Conservation (phyloP, 495 filamentous ascomycete species). For the Xylaria castorea region DNA sequence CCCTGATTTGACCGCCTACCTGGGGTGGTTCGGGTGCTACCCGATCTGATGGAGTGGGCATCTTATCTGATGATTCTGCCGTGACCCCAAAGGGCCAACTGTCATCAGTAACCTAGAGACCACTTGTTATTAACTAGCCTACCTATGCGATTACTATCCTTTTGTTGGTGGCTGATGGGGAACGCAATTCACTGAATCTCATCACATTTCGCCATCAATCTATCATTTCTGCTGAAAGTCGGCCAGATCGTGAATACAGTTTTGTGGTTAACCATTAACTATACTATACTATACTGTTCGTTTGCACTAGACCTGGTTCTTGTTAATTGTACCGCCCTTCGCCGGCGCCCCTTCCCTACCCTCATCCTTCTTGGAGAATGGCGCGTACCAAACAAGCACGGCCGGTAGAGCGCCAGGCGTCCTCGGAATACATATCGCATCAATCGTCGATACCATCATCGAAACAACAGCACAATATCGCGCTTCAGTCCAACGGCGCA, state of each 20-base stretch:
- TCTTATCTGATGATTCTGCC: slow-evolving; percentile 39
- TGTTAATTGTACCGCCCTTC: background rate
- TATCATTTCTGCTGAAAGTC: background rate
- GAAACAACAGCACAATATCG: slow-evolving; percentile 37
- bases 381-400: slow-evolving; percentile 73
- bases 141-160: background rate
- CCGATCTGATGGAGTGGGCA: slow-evolving; percentile 14
- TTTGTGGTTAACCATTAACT: background rate
- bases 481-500: slow-evolving; percentile 50
- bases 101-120: slow-evolving; percentile 39
- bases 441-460: slow-evolving; percentile 41
- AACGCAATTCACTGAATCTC: background rate
- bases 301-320: background rate
- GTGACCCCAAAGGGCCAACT: slow-evolving; percentile 33
- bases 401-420: slow-evolving; percentile 69
- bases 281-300: background rate
- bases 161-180: background rate
- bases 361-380: slow-evolving; percentile 52
- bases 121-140: slow-evolving; percentile 13
- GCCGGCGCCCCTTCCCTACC: slow-evolving; percentile 1
- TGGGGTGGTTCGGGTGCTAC: background rate
- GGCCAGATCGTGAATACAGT: background rate
- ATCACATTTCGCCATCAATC: background rate
- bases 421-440: slow-evolving; percentile 63
- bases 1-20: slow-evolving; percentile 19